A percentile compares a stretch with the other conserved stretches of the same genome.
These are phyloP conservation scores for Zelopaecilomyces penicillatus DNA, from an alignment of 2,329 filamentous ascomycete species.

Conservation along the genomic window DNA sequence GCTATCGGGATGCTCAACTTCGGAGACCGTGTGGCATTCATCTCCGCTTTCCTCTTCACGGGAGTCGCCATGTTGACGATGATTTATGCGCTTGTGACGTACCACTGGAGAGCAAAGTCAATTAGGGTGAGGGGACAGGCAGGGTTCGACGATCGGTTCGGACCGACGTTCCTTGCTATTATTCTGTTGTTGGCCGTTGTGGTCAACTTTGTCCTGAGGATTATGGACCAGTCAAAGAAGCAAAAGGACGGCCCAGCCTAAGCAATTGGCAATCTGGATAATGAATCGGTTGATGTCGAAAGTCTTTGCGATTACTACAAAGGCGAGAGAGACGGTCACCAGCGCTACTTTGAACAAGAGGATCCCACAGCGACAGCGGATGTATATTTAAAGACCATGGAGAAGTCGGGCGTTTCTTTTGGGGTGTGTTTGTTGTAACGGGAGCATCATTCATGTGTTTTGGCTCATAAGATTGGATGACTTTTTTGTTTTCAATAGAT, in stretches of 20 bases:
- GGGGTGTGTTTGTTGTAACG: too few relatives aligned
- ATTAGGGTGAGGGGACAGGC: constrained; percentile 87
- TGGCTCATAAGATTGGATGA: too few relatives aligned
- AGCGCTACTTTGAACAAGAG: too few relatives aligned
- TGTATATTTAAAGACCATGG: too few relatives aligned
- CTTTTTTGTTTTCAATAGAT: too few relatives aligned
- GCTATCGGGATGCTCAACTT: constrained; percentile 98
- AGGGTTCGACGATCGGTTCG: constrained; percentile 93
- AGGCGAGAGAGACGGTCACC: too few relatives aligned
- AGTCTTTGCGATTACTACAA: too few relatives aligned
- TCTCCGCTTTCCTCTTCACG: constrained; percentile 89
- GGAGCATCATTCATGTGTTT: too few relatives aligned
- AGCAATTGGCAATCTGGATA: background rate
- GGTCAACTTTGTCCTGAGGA: constrained; percentile 86
- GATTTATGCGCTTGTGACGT: constrained; percentile 89
- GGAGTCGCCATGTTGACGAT: constrained; percentile 90
- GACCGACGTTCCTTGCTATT: constrained; percentile 82
- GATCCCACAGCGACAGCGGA: too few relatives aligned
- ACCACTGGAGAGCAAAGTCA: constrained; percentile 93
- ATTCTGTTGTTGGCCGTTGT: constrained; percentile 82
- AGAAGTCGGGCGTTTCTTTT: too few relatives aligned
- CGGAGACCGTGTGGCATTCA: constrained; percentile 87
- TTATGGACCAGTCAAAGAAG: constrained; percentile 38
- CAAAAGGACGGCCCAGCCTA: constrained; percentile 18
- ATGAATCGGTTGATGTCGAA: too few relatives aligned